These are phyloP conservation scores for Sungouiella thailandica DNA, from an alignment of 805 yeast species.

Conservation along the genomic window DNA sequence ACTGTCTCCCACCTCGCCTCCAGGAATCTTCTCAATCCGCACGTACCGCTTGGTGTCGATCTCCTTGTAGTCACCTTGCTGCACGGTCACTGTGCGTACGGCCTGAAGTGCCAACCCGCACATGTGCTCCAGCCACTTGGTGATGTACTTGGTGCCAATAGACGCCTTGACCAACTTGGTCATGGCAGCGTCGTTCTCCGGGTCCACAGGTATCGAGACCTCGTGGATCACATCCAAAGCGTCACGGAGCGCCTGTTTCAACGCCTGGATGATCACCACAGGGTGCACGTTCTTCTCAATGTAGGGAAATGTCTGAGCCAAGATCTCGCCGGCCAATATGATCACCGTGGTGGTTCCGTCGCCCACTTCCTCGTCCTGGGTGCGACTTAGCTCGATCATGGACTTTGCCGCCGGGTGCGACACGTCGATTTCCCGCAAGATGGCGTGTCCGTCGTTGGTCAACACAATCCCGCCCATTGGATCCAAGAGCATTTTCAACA, in stretches of 20 bases:
- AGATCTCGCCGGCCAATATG: constrained; percentile 92
- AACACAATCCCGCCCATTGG: constrained; percentile 96
- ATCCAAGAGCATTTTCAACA: constrained; percentile 95
- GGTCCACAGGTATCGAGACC: constrained; percentile 81
- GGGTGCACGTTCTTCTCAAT: constrained; percentile 96
- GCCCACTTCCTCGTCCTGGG: constrained; percentile 98
- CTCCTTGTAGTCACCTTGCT: constrained; percentile 62
- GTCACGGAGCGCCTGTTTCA: constrained; percentile 84
- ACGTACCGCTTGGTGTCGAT: constrained; percentile 91
- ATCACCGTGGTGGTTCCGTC: constrained; percentile 98
- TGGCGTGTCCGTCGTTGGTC: constrained; percentile 98
- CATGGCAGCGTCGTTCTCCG: constrained; percentile 82
- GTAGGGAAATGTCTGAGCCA: constrained; percentile 93
- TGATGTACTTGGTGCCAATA: constrained; percentile 92
- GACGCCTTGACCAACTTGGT: constrained; percentile 80
- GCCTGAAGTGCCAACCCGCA: constrained; percentile 84
- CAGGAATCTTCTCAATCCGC: constrained; percentile 93
- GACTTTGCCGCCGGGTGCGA: constrained; percentile 99
- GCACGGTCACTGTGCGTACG: constrained; percentile 72
- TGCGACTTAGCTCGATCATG: constrained; percentile 93
- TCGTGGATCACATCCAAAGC: constrained; percentile 83
- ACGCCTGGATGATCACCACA: constrained; percentile 89
- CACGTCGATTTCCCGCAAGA: constrained; percentile 91
- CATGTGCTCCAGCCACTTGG: constrained; percentile 88
- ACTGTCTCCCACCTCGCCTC: constrained; percentile 92